These are phyloP conservation scores for Cadophora luteo-olivacea DNA, from an alignment of 2,329 filamentous ascomycete genomes.

Conservation along the genomic window DNA sequence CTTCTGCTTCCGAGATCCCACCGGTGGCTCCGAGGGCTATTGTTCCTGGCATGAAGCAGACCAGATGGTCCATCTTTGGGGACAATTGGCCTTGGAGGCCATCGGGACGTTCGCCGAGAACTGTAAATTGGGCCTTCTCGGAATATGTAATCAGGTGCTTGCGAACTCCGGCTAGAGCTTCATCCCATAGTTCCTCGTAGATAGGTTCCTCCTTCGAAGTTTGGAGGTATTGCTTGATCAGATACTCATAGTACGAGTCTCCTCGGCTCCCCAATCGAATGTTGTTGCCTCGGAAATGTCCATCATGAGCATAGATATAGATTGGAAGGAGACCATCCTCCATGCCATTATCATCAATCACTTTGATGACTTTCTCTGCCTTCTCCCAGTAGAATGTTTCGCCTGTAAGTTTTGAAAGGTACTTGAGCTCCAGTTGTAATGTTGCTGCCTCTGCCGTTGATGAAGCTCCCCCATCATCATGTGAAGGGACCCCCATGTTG, in stretches of 20 bases:
- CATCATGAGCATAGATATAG: constrained; percentile 81
- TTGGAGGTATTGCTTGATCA: constrained; percentile 98
- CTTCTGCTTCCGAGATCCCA: constrained; percentile 76
- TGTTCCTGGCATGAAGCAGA: constrained; percentile 96
- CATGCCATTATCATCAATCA: constrained; percentile 82
- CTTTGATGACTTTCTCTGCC: constrained; percentile 88
- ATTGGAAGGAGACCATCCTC: constrained; percentile 90
- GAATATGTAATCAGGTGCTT: constrained; percentile 94
- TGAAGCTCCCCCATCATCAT: constrained; percentile 84
- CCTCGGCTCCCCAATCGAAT: constrained; percentile 92
- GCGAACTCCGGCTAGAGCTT: constrained; percentile 82
- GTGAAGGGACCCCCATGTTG: constrained; percentile 77
- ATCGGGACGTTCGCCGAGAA: constrained; percentile 83
- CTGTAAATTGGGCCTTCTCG: constrained; percentile 78
- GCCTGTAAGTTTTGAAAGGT: constrained; percentile 91
- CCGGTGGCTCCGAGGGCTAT: constrained; percentile 89
- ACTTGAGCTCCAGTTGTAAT: constrained; percentile 95
- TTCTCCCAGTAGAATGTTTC: constrained; percentile 92
- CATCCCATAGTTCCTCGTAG: constrained; percentile 92
- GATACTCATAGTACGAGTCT: constrained; percentile 98
- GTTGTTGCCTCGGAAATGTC: constrained; percentile 81
- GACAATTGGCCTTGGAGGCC: constrained; percentile 71
- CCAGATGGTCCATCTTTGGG: constrained; percentile 97
- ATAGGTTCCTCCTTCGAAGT: constrained; percentile 85
- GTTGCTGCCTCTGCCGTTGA: constrained; percentile 94